Percentiles rank a stretch among this genome's conserved stretches.
phyloP scores from a whole-genome alignment of 305 asterid species.

The Rubia tinctorum region DNA sequence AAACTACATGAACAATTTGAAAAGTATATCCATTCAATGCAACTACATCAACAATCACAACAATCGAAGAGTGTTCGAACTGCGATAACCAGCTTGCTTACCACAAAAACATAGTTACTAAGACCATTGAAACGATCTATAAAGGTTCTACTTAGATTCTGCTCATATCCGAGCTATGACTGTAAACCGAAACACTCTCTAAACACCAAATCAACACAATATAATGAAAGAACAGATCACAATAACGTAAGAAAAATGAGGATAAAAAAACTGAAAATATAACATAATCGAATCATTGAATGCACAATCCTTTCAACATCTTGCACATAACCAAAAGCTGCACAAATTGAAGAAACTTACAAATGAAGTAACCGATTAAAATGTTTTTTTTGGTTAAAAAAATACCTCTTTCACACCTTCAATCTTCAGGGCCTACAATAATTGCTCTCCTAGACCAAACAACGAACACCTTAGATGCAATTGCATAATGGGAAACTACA shows the following conservation, averaged over 20 bases:
- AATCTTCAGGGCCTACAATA: too few species aligned
- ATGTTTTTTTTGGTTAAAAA: too few species aligned
- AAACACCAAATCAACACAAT: not conserved
- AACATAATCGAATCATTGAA: not conserved
- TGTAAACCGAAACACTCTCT: not conserved
- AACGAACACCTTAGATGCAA: too few species aligned
- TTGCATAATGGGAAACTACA: too few species aligned
- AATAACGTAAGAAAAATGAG: not conserved
- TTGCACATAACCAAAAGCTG: too few species aligned
- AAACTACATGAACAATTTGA: too few species aligned
- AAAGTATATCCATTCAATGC: not conserved
- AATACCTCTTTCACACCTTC: too few species aligned
- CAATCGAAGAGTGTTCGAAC: too few species aligned
- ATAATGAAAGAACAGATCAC: constrained; percentile 13
- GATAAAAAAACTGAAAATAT: not conserved
- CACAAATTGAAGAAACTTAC: too few species aligned
- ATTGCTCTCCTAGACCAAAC: too few species aligned
- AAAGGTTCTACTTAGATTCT: not conserved
- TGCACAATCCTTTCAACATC: too few species aligned
- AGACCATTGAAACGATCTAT: not conserved
- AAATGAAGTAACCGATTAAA: too few species aligned
- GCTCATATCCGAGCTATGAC: constrained; percentile 8
- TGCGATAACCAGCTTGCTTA: not conserved
- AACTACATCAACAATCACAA: not conserved
- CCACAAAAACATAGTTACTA: not conserved